Evolutionary conservation across 2,329 filamentous ascomycete genomes (phyloP).

Genomic region (Epichloe scottii): DNA sequence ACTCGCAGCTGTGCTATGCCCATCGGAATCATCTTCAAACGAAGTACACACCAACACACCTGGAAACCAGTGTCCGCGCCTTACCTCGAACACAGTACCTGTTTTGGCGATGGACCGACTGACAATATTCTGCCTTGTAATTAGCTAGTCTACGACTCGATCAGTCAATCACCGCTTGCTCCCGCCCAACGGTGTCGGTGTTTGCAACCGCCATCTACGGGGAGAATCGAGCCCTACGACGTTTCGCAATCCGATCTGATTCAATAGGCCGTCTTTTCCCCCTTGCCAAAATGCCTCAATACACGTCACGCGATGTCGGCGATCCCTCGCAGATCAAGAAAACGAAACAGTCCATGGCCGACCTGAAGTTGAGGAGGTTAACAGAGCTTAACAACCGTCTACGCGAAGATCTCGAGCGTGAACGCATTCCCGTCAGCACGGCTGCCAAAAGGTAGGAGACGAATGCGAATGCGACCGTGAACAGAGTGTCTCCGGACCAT

Average conservation of each 20-base stretch:
- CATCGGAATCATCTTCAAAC: neutral
- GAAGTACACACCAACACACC: neutral
- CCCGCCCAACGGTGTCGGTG: neutral
- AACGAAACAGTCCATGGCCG: constrained; percentile 99
- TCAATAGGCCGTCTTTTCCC: neutral
- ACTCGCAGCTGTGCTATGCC: neutral
- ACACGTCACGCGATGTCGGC: constrained; percentile 54
- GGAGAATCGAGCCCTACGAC: neutral
- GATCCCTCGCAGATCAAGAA: constrained; percentile 63
- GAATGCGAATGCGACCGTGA: constrained; percentile 1
- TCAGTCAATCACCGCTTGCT: neutral
- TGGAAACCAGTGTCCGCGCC: neutral
- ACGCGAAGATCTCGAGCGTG: constrained; percentile 89
- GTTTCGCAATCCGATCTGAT: neutral
- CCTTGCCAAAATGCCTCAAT: constrained; percentile 45
- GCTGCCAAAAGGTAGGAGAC: constrained; percentile 64
- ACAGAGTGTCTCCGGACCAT: neutral
- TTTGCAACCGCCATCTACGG: neutral
- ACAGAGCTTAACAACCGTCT: constrained; percentile 95
- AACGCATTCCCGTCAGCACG: constrained; percentile 90
- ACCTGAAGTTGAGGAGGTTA: constrained; percentile 89
- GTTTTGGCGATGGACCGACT: neutral
- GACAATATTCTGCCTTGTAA: neutral
- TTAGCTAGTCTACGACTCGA: neutral
- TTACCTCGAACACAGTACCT: neutral